Conservation (phyloP, 106 monocot genomes). For the Phalaenopsis aphrodite region DNA sequence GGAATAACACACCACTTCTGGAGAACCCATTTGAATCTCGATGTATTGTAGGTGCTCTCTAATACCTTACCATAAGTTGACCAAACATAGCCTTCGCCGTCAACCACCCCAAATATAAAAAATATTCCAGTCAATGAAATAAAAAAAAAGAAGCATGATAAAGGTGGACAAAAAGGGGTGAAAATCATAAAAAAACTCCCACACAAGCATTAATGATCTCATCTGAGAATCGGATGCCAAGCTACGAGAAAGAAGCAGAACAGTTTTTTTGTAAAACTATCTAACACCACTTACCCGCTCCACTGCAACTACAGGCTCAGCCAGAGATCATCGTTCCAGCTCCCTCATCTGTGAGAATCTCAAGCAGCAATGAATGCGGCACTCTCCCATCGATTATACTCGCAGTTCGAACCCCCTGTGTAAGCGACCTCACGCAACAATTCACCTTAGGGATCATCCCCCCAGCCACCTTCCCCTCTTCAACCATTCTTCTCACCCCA, state of each 20-base stretch:
- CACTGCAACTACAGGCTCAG: slow-evolving; percentile 17
- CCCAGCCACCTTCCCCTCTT: slow-evolving; percentile 74
- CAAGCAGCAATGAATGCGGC: slow-evolving; percentile 75
- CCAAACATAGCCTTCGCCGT: too few relatives aligned
- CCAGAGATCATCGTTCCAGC: slow-evolving; percentile 93
- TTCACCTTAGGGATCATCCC: slow-evolving; percentile 97
- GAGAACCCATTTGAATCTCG: too few relatives aligned
- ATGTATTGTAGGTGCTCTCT: too few relatives aligned
- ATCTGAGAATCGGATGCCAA: background rate
- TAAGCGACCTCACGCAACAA: slow-evolving; percentile 73
- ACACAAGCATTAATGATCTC: background rate
- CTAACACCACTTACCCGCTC: background rate
- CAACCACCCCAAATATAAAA: too few relatives aligned
- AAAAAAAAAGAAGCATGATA: background rate
- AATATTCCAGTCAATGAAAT: too few relatives aligned
- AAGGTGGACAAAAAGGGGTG: background rate
- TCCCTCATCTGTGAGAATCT: slow-evolving; percentile 87
- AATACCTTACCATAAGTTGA: too few relatives aligned
- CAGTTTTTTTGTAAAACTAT: background rate
- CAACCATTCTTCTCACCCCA: slow-evolving; percentile 66
- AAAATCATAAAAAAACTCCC: background rate
- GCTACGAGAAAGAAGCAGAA: background rate
- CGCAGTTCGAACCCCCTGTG: slow-evolving; percentile 79
- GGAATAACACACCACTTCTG: too few relatives aligned
- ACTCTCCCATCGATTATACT: slow-evolving; percentile 89